Conservation (phyloP, 2,329 filamentous ascomycete genomes). For the Geosmithia putterillii region DNA sequence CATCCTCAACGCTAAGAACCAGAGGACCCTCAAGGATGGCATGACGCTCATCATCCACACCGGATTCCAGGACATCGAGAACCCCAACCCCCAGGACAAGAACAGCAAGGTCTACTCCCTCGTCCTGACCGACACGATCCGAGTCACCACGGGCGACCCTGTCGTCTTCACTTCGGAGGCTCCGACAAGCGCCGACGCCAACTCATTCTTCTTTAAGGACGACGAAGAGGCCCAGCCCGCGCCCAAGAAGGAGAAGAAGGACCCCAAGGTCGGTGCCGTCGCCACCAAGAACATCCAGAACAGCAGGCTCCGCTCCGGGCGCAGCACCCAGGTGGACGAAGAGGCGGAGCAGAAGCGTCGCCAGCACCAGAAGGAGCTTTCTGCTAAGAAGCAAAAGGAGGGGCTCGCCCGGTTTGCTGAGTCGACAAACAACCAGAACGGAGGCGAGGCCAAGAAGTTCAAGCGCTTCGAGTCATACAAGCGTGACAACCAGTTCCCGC, state of each 20-base stretch:
- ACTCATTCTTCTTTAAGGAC: conserved; percentile 98
- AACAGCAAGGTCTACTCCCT: conserved; percentile 82
- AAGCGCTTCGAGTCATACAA: conserved; percentile 99
- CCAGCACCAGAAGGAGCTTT: conserved; percentile 83
- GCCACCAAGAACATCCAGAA: conserved; percentile 93
- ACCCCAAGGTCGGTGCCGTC: conserved; percentile 71
- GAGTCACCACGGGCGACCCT: conserved; percentile 66
- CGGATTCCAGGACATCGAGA: conserved; percentile 80
- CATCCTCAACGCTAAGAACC: conserved; percentile 77
- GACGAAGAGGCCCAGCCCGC: conserved; percentile 78
- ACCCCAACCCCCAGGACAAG: conserved; percentile 78
- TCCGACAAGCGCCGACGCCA: conserved; percentile 80
- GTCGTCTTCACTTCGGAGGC: conserved; percentile 92
- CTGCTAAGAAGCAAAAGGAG: conserved; percentile 78
- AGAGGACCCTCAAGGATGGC: conserved; percentile 74
- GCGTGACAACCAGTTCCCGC: conserved; percentile 85
- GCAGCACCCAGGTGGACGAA: conserved; percentile 77
- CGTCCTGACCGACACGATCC: conserved; percentile 84
- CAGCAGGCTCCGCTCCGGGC: conserved; percentile 82
- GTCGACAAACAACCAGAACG: conserved; percentile 73
- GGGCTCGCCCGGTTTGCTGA: conserved; percentile 79
- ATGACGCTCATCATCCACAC: conserved; percentile 93
- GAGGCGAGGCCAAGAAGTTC: conserved; percentile 93
- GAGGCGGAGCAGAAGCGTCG: conserved; percentile 78
- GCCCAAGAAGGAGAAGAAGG: conserved; percentile 85